Evolutionary conservation across 176 grass and related monocot genomes (phyloP), one percentile per base, ranked within the genome.

Genomic region (Aegilops speltoides): DNA sequence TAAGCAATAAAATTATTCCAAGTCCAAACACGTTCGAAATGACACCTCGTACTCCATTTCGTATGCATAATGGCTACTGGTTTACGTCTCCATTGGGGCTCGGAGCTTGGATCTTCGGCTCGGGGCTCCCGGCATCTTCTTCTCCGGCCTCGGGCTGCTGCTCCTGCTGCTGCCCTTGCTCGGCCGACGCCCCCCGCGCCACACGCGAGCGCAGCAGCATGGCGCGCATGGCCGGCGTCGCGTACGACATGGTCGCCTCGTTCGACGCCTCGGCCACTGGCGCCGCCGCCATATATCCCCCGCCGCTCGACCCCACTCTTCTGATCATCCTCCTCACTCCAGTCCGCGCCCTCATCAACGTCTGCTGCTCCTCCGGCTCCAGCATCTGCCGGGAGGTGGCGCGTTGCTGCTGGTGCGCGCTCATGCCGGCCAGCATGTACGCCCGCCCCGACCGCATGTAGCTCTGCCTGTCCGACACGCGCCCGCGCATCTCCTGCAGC

Each of bases 171-270:
- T 41, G 68, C 87, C 23, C 45, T 26, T 80, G 38, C 33, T 28
- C 43, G 0, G 48, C 69, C 1, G 69, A 33, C 25, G 20, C 73
- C 74, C 25, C 81, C 3, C 81, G 65, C 38, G 81, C 68, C 61
- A 0, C 7, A 7, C 36, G 61, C 20, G 88, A 85, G 13, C 78
- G 83, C 77, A 76, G 4, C 34, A 85, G 83, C 88, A 89, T 85
- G 41, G 76, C 67, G 32, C 67, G 87, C 87, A 89, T 89, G 11
- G 87, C 87, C 41, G 82, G 82, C 57, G 87, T 89, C 67, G 57
- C 56, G 68, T 80, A 89, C 40, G 87, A 74, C 32, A 43, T 1
- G 22, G 25, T 1, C 36, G 15, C 22, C 46, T 7, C 74, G 10
- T 15, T 38, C 12, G 50, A 17, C 68, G 3, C 25, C 50, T 24